A percentile compares a stretch with the other conserved stretches of the same genome.
phyloP scores from a whole-genome alignment of 2,329 filamentous ascomycete genomes.

The Corynespora cassiicola region DNA sequence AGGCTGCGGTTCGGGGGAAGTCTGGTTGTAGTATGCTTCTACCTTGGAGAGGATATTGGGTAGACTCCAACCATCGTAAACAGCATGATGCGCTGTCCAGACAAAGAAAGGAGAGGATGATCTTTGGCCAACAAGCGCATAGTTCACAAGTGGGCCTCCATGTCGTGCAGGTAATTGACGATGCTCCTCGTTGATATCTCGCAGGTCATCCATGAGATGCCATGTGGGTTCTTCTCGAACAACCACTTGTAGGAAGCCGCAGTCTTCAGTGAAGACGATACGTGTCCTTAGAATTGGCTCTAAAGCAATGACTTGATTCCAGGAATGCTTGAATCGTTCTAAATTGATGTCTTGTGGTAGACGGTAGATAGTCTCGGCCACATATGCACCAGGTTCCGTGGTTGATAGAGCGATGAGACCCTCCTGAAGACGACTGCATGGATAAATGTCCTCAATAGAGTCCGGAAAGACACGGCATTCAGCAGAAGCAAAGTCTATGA shows the following conservation, averaged over 20 bases:
- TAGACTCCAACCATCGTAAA: constrained; percentile 46
- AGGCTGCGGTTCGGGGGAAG: constrained; percentile 6
- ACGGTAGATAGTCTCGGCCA: constrained; percentile 49
- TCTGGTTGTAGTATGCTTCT: constrained; percentile 26
- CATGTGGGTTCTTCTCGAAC: constrained; percentile 28
- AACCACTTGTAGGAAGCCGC: constrained; percentile 42
- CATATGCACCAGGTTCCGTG: constrained; percentile 40
- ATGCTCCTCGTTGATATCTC: constrained; percentile 32
- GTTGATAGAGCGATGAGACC: constrained; percentile 38
- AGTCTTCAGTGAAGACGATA: constrained; percentile 36
- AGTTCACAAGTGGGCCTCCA: constrained; percentile 31
- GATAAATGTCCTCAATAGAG: constrained; percentile 37
- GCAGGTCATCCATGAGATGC: constrained; percentile 20
- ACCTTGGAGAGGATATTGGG: constrained; percentile 33
- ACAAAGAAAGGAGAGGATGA: constrained; percentile 31
- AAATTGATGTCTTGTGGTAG: constrained; percentile 35
- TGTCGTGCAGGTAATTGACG: constrained; percentile 34
- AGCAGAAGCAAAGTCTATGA: constrained; percentile 32
- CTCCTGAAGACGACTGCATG: constrained; percentile 39
- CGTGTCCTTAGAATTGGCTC: constrained; percentile 57
- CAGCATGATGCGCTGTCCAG: constrained; percentile 45
- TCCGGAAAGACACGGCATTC: constrained; percentile 34
- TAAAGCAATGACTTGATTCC: constrained; percentile 51
- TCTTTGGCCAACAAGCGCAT: constrained; percentile 27
- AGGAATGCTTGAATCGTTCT: constrained; percentile 51